Base-by-base conservation (phyloP, 345 rosid genomes). In the Syzygium aromaticum region DNA sequence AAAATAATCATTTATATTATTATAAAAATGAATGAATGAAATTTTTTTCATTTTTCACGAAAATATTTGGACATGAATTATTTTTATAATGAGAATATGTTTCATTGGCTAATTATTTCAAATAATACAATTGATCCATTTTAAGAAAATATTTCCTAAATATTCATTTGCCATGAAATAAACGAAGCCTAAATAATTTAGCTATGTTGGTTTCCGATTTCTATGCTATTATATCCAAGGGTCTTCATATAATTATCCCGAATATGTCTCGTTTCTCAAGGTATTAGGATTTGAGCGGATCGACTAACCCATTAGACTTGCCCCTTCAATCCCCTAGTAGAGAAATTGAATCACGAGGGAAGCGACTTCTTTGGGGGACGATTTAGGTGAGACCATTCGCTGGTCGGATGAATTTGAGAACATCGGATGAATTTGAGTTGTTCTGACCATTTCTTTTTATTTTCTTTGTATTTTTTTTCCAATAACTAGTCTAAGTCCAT, bases 251-350 rank as follows among this genome's bases (percentile, higher is more conserved):
- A 25, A 25, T 57, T 25, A 57, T 0, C 3, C 15, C 0, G 11
- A 59, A 0, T 0, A 0, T 11, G 0, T 59, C 15, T 59, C 0
- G 0, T 0, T 61, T n/a, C 73, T 5, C 16, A 0, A 61, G 6
- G 12, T 0, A n/a, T 13, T 27, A 61, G 2, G 2, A 4, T n/a
- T 13, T 0, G 0, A 61, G 15, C 1, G 28, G 7, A 61, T 61
- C 0, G 1, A 13, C 67, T 3, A 61, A 61, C 1, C 8, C 6
- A n/a, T 61, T 61, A 27, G 9, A n/a, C 4, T 13, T 3, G 16
- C 33, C 4, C 17, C 67, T 59, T 25, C 0, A 4, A 3, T 57
- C 7, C 64, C 64, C 28, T 11, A 25, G 64, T 11, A 57, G 5
- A 5, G 64, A 25, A 59, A 59, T 25, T 25, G 33, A 13, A 13